Conservation (phyloP, 306 rosid species). For the Fagus crenata region DNA sequence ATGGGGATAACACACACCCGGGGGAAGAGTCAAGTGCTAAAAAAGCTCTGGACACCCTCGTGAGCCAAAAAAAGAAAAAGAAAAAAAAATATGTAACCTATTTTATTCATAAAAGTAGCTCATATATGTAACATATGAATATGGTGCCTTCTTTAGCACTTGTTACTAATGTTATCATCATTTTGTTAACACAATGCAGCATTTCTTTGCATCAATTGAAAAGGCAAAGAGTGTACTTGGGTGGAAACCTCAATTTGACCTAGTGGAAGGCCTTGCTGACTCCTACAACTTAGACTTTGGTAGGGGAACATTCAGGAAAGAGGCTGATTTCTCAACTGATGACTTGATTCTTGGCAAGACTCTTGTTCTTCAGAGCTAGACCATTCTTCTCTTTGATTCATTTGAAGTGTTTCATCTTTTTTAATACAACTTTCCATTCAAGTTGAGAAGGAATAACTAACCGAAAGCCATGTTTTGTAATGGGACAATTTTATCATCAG, state of each 20-base stretch:
- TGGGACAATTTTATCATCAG: background rate
- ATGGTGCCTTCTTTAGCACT: slow-evolving; percentile 7
- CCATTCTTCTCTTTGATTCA: background rate
- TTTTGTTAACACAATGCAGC: slow-evolving; percentile 46
- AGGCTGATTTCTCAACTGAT: slow-evolving; percentile 86
- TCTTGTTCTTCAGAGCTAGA: slow-evolving; percentile 57
- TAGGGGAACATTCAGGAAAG: slow-evolving; percentile 86
- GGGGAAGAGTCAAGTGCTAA: too few relatives aligned
- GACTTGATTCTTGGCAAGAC: slow-evolving; percentile 89
- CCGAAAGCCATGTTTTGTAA: background rate
- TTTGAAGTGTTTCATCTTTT: slow-evolving; percentile 20
- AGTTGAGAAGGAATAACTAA: background rate
- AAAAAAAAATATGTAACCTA: background rate
- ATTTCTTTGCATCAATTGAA: slow-evolving; percentile 89
- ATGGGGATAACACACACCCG: too few relatives aligned
- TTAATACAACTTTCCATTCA: slow-evolving; percentile 10
- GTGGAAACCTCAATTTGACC: slow-evolving; percentile 63
- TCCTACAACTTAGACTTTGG: slow-evolving; percentile 91
- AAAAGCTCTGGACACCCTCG: too few relatives aligned
- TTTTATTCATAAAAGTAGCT: background rate
- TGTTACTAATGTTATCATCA: background rate
- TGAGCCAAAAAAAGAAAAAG: background rate
- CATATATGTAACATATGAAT: background rate
- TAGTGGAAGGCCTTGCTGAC: slow-evolving; percentile 88
- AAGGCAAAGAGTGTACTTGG: slow-evolving; percentile 88